Conservation (phyloP, 2,329 filamentous ascomycete species). For the Aspergillus quadricinctus region DNA sequence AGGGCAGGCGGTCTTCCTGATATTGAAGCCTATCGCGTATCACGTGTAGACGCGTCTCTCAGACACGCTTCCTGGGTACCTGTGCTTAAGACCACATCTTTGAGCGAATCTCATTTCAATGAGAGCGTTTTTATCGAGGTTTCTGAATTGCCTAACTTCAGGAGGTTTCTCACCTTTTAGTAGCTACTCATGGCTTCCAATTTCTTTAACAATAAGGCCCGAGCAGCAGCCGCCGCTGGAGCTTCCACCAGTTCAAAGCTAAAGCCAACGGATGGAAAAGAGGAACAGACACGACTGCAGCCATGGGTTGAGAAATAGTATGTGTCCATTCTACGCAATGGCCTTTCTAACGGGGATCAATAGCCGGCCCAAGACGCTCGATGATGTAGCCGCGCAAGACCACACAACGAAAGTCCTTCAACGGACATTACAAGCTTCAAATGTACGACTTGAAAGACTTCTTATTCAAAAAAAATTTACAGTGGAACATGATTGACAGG, state of each 20-base stretch:
- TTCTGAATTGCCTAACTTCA: neutral
- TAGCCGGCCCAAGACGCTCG: slow-evolving; percentile 90
- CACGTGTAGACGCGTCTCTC: slow-evolving; percentile 33
- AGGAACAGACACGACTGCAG: slow-evolving; percentile 64
- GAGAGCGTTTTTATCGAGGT: neutral
- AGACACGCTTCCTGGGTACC: slow-evolving; percentile 11
- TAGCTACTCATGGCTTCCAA: slow-evolving; percentile 58
- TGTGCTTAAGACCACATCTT: slow-evolving; percentile 2
- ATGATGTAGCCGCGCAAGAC: slow-evolving; percentile 95
- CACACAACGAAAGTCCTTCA: slow-evolving; percentile 92
- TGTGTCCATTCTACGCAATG: slow-evolving; percentile 2
- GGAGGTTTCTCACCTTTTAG: neutral
- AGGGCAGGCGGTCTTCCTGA: neutral
- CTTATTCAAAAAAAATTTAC: neutral
- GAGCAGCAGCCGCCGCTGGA: slow-evolving; percentile 62
- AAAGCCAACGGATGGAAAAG: slow-evolving; percentile 60
- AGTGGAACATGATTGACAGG: neutral
- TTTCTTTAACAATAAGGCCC: slow-evolving; percentile 94
- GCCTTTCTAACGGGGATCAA: slow-evolving; percentile 2
- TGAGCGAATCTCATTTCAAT: neutral
- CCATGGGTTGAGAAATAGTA: slow-evolving; percentile 99
- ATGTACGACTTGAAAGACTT: slow-evolving; percentile 50
- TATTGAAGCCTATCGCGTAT: slow-evolving; percentile 19
- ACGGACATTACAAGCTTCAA: slow-evolving; percentile 88
- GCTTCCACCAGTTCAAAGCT: slow-evolving; percentile 65